Evolutionary conservation across 2,329 filamentous ascomycete species (phyloP).

Genomic region (Fusarium bulbicola): DNA sequence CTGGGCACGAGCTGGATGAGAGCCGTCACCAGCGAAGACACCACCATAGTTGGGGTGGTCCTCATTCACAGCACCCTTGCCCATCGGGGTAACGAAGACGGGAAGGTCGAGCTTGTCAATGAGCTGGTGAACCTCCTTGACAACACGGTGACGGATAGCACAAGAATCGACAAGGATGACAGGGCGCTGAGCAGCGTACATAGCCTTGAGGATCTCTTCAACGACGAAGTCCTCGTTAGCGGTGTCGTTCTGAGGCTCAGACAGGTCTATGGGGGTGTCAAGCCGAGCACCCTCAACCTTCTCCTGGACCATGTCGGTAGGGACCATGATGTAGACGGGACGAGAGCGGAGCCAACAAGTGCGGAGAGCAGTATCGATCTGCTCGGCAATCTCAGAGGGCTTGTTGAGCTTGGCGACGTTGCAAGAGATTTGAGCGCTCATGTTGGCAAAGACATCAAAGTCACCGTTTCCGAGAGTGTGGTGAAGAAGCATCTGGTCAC

Average conservation of each 20-base stretch:
- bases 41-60: conserved; percentile 79
- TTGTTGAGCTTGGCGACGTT: conserved; percentile 76
- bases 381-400: conserved; percentile 72
- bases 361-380: conserved; percentile 81
- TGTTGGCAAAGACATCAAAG: conserved; percentile 83
- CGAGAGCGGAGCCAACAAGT: conserved; percentile 78
- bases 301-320: conserved; percentile 80
- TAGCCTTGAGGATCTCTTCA: conserved; percentile 76
- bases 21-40: conserved; percentile 84
- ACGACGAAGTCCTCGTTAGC: conserved; percentile 86
- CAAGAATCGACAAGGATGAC: conserved; percentile 86
- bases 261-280: conserved; percentile 74
- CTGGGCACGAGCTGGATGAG: conserved; percentile 69
- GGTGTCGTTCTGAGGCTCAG: conserved; percentile 69
- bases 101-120: conserved; percentile 79
- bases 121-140: conserved; percentile 77
- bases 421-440: conserved; percentile 77
- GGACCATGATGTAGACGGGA: conserved; percentile 85
- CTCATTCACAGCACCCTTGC: conserved; percentile 85
- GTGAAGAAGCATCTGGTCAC: conserved; percentile 62
- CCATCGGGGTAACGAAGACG: conserved; percentile 90
- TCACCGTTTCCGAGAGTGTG: conserved; percentile 82
- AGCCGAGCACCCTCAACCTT: conserved; percentile 80
- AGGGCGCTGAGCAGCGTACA: conserved; percentile 77
- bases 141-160: conserved; percentile 77